Percentiles rank a stretch among this genome's conserved stretches.
Conservation (phyloP, 2,329 filamentous ascomycete species). For the Scedosporium minutisporum region DNA sequence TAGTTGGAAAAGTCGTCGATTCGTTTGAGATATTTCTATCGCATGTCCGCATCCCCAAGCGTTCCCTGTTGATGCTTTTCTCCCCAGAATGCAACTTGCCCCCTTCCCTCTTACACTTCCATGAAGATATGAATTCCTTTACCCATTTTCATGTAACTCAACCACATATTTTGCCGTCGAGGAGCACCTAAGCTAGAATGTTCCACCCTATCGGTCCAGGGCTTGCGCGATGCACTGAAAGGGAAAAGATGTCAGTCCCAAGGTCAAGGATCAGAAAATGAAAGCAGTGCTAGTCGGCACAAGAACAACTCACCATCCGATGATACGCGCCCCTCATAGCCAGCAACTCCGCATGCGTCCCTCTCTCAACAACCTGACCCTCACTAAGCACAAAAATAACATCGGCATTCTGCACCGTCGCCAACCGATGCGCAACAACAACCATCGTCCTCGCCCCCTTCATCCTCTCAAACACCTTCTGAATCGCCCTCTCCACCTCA, state of each 20-base stretch:
- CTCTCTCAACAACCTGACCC: conserved; percentile 30
- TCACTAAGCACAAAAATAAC: conserved; percentile 33
- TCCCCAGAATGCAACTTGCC: neutral
- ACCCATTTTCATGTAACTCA: neutral
- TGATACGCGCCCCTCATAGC: conserved; percentile 39
- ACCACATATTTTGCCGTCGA: neutral
- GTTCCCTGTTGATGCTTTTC: neutral
- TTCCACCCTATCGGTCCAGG: neutral
- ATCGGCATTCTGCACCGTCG: conserved; percentile 32
- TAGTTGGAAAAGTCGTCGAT: neutral
- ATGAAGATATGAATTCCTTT: neutral
- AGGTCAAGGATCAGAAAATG: neutral
- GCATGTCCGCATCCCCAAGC: neutral
- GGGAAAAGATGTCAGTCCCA: neutral
- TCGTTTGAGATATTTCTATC: neutral
- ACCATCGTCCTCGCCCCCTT: conserved; percentile 25
- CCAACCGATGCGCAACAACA: conserved; percentile 30
- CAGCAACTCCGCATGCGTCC: conserved; percentile 43
- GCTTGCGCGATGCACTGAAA: conserved; percentile 4
- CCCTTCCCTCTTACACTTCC: neutral
- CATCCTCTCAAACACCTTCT: conserved; percentile 40
- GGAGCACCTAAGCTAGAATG: neutral
- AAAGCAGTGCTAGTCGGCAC: conserved; percentile 13
- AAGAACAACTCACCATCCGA: conserved; percentile 32
- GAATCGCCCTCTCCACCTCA: conserved; percentile 44